Evolutionary conservation across 106 monocot species (phyloP).

Genomic region (Dendrobium huoshanense): DNA sequence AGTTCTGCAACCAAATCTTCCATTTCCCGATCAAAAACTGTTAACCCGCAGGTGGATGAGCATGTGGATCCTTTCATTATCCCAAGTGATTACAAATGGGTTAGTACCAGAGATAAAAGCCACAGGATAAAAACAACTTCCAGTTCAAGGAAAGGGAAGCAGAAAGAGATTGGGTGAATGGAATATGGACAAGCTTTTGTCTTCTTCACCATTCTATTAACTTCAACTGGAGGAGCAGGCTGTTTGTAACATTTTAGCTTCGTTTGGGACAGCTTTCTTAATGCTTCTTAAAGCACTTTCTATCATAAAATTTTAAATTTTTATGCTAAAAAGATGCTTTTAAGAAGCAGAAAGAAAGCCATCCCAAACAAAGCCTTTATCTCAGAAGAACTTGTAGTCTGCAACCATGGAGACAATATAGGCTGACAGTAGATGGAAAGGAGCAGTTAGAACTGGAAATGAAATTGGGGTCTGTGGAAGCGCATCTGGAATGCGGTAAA

Average conservation of each 20-base stretch:
- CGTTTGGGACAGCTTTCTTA: no score
- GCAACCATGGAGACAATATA: not conserved
- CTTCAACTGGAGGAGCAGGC: not conserved
- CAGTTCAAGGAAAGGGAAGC: conserved; percentile 38
- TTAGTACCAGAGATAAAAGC: conserved; percentile 22
- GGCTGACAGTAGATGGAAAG: not conserved
- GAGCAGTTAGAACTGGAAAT: not conserved
- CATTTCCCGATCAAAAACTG: conserved; percentile 30
- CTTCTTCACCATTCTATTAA: not conserved
- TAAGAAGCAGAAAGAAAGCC: no score
- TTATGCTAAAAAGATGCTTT: no score
- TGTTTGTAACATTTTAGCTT: not conserved
- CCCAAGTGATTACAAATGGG: conserved; percentile 60
- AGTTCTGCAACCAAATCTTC: conserved; percentile 23
- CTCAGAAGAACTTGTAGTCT: not conserved
- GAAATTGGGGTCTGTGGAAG: not conserved
- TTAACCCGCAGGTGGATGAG: conserved; percentile 30
- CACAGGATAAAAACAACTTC: conserved; percentile 31
- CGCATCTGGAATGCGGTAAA: not conserved
- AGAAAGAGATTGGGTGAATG: conserved; percentile 22
- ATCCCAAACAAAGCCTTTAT: not conserved
- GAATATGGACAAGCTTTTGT: not conserved
- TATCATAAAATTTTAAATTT: no score
- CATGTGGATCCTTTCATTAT: conserved; percentile 56
- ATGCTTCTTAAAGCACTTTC: no score